Evolutionary conservation across 805 yeast species (phyloP).

Genomic region (Pichia kluyveri): DNA sequence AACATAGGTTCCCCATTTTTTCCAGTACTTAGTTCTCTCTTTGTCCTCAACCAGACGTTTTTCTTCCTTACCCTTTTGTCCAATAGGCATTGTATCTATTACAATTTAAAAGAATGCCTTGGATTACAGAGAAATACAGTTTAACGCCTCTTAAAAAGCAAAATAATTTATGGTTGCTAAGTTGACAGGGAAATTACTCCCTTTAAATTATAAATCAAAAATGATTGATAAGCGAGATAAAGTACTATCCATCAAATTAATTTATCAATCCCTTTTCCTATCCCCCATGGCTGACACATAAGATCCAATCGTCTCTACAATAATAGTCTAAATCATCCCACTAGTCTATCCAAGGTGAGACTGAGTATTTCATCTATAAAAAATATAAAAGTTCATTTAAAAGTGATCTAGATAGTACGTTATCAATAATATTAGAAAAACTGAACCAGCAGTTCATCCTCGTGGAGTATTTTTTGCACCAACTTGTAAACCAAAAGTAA

Average conservation of each 20-base stretch:
- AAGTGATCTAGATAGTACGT: neutral
- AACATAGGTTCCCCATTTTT: constrained; percentile 86
- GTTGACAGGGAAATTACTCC: no score
- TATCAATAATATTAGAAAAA: neutral
- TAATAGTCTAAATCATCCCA: no score
- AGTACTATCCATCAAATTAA: no score
- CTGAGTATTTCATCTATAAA: no score
- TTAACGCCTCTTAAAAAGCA: neutral
- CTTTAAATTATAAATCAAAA: no score
- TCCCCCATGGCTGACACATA: neutral
- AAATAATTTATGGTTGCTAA: no score
- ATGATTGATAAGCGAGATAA: no score
- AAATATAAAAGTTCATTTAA: neutral
- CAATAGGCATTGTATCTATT: neutral
- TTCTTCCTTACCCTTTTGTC: constrained; percentile 25
- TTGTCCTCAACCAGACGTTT: constrained; percentile 33
- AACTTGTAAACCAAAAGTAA: constrained; percentile 66
- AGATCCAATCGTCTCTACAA: no score
- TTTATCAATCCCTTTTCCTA: no score
- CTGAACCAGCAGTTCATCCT: constrained; percentile 41
- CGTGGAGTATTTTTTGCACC: constrained; percentile 45
- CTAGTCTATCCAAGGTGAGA: no score
- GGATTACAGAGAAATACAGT: neutral
- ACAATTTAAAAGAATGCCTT: neutral
- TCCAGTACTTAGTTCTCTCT: constrained; percentile 49